Conservation (phyloP, 805 yeast genomes). For the Saccharomycopsis oosterbeekiorum region DNA sequence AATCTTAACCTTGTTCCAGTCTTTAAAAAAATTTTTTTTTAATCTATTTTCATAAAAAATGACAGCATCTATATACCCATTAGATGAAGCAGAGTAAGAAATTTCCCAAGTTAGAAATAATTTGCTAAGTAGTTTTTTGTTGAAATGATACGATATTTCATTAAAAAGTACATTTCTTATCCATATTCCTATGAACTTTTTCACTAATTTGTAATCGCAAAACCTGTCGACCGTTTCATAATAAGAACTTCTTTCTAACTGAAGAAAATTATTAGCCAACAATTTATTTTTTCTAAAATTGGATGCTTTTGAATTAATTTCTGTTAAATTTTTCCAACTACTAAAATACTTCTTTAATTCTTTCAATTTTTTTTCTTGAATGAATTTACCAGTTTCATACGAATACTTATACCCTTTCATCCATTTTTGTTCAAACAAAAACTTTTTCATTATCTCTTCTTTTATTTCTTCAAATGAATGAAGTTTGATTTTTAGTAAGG, state of each 20-base stretch:
- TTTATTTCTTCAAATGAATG: constrained; percentile 7
- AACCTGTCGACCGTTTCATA: not conserved
- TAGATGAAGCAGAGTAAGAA: not conserved
- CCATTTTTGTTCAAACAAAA: constrained; percentile 2
- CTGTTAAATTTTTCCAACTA: constrained; percentile 4
- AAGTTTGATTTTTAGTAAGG: not conserved
- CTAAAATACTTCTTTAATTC: not conserved
- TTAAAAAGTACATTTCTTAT: not conserved
- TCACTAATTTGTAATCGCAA: constrained; percentile 2
- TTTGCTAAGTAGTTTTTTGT: not conserved
- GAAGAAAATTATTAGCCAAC: not conserved
- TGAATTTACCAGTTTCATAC: not conserved
- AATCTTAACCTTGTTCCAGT: constrained; percentile 1
- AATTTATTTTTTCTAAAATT: constrained; percentile 1
- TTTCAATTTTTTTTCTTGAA: not conserved
- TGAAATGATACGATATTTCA: not conserved
- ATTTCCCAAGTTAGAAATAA: constrained; percentile 8
- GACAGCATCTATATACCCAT: not conserved
- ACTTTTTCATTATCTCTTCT: constrained; percentile 4
- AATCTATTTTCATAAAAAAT: not conserved
- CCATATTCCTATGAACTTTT: constrained; percentile 6
- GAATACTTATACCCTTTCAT: not conserved
- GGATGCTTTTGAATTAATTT: constrained; percentile 3
- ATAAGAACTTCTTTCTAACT: constrained; percentile 5
- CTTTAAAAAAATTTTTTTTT: not conserved